Evolutionary conservation across 345 rosid species (phyloP).

Genomic region (Linum usitatissimum): DNA sequence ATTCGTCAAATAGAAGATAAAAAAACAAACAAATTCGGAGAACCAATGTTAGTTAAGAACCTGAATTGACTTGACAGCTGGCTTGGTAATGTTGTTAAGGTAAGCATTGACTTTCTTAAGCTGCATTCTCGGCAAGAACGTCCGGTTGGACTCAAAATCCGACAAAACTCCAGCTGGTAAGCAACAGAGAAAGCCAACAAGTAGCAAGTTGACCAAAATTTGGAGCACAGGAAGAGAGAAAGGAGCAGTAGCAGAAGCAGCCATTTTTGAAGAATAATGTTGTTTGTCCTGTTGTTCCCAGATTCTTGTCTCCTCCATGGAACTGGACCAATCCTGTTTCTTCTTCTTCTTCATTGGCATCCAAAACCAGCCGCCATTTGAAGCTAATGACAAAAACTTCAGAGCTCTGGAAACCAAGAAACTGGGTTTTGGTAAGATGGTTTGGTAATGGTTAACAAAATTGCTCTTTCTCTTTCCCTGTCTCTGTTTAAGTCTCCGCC

Average conservation of each 20-base stretch:
- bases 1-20: background rate
- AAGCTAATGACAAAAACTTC: background rate
- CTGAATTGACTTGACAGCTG: slow-evolving; percentile 25
- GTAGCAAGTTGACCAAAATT: slow-evolving; percentile 36
- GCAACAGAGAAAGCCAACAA: slow-evolving; percentile 27
- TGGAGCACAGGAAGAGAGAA: slow-evolving; percentile 7
- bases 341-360: slow-evolving; percentile 30
- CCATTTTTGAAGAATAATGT: slow-evolving; percentile 47
- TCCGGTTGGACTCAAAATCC: slow-evolving; percentile 31
- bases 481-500: no score
- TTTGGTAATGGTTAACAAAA: background rate
- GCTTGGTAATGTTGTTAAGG: slow-evolving; percentile 23
- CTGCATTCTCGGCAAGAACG: slow-evolving; percentile 15
- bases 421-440: background rate
- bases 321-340: slow-evolving; percentile 17
- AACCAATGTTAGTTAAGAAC: background rate
- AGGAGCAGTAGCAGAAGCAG: slow-evolving; percentile 23
- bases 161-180: slow-evolving; percentile 23
- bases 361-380: slow-evolving; percentile 24
- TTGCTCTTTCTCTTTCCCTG: no score
- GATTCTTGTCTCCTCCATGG: slow-evolving; percentile 25
- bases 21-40: background rate
- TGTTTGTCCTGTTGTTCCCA: slow-evolving; percentile 37
- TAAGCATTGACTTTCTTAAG: slow-evolving; percentile 19
- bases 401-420: background rate